A percentile compares a stretch with the other conserved stretches of the same genome.
phyloP scores from a whole-genome alignment of 2,329 filamentous ascomycete species.

The Chaetomiaceae sp. region DNA sequence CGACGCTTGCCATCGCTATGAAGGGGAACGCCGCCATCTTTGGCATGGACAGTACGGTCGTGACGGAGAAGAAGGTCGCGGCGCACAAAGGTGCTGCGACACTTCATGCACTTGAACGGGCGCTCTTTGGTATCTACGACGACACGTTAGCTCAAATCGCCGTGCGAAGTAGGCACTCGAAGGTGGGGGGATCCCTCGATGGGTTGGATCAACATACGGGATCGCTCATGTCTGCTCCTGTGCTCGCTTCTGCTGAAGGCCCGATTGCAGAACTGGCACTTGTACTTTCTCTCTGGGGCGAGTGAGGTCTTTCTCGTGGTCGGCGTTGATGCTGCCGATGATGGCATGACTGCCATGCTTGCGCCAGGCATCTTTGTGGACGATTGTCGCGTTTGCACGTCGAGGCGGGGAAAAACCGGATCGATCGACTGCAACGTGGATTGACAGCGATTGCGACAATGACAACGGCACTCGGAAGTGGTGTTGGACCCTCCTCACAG shows the following conservation, averaged over 20 bases:
- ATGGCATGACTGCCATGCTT: conserved; percentile 59
- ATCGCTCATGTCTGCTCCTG: conserved; percentile 92
- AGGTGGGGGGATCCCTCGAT: not conserved
- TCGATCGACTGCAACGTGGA: conserved; percentile 19
- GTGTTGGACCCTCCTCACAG: conserved; percentile 36
- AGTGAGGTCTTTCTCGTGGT: conserved; percentile 70
- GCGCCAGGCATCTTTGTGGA: conserved; percentile 64
- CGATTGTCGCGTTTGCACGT: conserved; percentile 33
- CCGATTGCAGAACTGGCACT: conserved; percentile 97
- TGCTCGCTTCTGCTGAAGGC: conserved; percentile 98
- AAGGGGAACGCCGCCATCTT: conserved; percentile 90
- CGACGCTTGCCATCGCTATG: conserved; percentile 92
- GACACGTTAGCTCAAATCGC: conserved; percentile 12
- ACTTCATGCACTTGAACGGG: conserved; percentile 98
- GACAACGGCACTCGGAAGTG: conserved; percentile 33
- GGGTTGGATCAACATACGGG: conserved; percentile 79
- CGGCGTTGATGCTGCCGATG: conserved; percentile 63
- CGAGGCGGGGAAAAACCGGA: conserved; percentile 11
- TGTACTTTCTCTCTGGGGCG: conserved; percentile 96
- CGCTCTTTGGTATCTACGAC: conserved; percentile 92
- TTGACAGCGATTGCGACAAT: conserved; percentile 31
- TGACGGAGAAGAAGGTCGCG: conserved; percentile 94
- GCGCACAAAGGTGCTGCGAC: conserved; percentile 95
- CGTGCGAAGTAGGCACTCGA: conserved; percentile 4
- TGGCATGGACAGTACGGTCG: conserved; percentile 96